Conservation (phyloP, 2,329 filamentous ascomycete species). For the Nothophoma quercina region DNA sequence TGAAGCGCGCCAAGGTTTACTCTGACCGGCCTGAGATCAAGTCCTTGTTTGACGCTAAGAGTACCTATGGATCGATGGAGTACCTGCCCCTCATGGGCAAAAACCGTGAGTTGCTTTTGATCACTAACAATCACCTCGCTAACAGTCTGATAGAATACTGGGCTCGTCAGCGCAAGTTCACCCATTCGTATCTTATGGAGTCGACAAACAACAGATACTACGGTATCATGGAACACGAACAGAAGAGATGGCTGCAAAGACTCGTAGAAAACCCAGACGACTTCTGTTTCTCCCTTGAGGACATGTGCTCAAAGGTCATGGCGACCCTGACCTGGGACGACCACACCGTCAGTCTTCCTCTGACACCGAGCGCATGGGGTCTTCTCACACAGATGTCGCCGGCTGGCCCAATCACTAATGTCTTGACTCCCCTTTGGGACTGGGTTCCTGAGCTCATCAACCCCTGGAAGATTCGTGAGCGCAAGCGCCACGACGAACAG, state of each 20-base stretch:
- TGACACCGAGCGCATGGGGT: constrained; percentile 63
- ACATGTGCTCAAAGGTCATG: constrained; percentile 67
- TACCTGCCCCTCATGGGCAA: constrained; percentile 65
- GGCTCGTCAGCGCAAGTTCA: constrained; percentile 62
- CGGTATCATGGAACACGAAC: constrained; percentile 61
- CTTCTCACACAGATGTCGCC: constrained; percentile 66
- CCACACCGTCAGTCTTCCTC: constrained; percentile 56
- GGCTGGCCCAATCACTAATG: constrained; percentile 65
- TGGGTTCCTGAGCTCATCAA: constrained; percentile 57
- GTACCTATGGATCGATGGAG: constrained; percentile 62
- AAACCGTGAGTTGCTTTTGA: constrained; percentile 55
- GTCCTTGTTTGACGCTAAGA: constrained; percentile 63
- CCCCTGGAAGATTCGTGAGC: constrained; percentile 63
- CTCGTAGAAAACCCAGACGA: constrained; percentile 60
- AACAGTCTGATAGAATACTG: constrained; percentile 56
- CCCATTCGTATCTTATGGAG: constrained; percentile 60
- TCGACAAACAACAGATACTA: constrained; percentile 55
- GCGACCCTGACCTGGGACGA: constrained; percentile 64
- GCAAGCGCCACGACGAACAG: constrained; percentile 62
- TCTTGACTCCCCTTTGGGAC: constrained; percentile 63
- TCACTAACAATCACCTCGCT: neutral
- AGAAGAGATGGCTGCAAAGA: constrained; percentile 61
- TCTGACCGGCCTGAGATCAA: constrained; percentile 60
- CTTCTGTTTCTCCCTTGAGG: constrained; percentile 61
- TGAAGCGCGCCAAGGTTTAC: constrained; percentile 61